A percentile compares a stretch with the other conserved stretches of the same genome.
These are phyloP conservation scores for Metschnikowia peoriensis DNA, from an alignment of 805 yeast genomes.

Conservation along the genomic window DNA sequence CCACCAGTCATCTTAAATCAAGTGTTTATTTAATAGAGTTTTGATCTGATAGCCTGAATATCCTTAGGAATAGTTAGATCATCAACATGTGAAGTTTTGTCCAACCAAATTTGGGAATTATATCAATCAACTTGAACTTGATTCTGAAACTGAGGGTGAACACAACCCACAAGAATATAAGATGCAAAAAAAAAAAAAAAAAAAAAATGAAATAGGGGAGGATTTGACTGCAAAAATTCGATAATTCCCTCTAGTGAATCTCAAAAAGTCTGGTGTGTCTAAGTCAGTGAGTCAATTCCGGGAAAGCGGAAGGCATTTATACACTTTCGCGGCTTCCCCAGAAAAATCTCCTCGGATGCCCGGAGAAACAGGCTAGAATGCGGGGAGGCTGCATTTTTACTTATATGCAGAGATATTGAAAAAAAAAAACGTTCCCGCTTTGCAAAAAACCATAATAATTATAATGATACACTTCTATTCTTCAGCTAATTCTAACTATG, in stretches of 20 bases:
- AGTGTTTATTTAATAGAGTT: neutral
- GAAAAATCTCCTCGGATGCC: slow-evolving; percentile 6
- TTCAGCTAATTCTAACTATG: too few relatives aligned
- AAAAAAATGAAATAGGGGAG: too few relatives aligned
- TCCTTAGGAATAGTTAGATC: neutral
- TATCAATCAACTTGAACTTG: neutral
- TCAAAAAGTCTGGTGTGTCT: neutral
- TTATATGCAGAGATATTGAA: neutral
- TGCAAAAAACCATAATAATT: too few relatives aligned
- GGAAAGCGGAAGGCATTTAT: slow-evolving; percentile 6
- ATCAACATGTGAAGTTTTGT: neutral
- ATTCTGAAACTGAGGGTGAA: too few relatives aligned
- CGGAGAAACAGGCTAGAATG: slow-evolving; percentile 3
- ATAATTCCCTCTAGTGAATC: too few relatives aligned
- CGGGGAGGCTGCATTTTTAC: neutral
- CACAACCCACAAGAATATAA: too few relatives aligned
- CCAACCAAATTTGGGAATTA: neutral
- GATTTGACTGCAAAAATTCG: too few relatives aligned
- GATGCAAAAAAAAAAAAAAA: too few relatives aligned
- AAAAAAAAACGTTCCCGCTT: too few relatives aligned
- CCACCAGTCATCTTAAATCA: neutral
- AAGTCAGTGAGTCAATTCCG: neutral
- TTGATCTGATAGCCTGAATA: too few relatives aligned
- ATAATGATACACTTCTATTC: too few relatives aligned
- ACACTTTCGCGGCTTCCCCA: slow-evolving; percentile 8